Evolutionary conservation across 2,329 filamentous ascomycete species (phyloP).

Genomic region (Aspergillus felis): DNA sequence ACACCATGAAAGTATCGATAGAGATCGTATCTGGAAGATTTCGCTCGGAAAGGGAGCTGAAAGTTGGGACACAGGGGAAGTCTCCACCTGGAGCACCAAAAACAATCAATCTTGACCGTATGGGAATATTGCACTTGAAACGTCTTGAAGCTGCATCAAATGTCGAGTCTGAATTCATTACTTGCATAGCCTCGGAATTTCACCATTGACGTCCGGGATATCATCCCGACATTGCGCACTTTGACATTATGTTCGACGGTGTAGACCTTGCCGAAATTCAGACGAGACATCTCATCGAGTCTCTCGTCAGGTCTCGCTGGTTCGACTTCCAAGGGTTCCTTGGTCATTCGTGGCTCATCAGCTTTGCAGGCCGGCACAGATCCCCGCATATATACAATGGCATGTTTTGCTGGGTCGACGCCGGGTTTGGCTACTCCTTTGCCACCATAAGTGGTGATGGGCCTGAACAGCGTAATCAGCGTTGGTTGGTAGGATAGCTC

Average conservation of each 20-base stretch:
- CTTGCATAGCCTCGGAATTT: constrained; percentile 19
- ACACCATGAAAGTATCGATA: not conserved
- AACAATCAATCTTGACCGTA: not conserved
- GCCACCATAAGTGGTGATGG: constrained; percentile 38
- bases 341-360: constrained; percentile 31
- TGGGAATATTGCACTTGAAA: not conserved
- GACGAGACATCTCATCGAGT: constrained; percentile 32
- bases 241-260: constrained; percentile 43
- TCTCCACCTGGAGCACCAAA: not conserved
- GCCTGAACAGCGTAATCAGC: constrained; percentile 20
- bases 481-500: not conserved
- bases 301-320: constrained; percentile 16
- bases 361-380: constrained; percentile 6
- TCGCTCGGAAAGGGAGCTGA: not conserved
- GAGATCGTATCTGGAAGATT: not conserved
- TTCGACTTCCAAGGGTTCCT: constrained; percentile 34
- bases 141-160: not conserved
- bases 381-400: constrained; percentile 33
- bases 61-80: not conserved
- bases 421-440: constrained; percentile 35
- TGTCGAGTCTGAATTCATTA: constrained; percentile 1
- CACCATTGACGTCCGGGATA: constrained; percentile 25
- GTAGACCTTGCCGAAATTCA: constrained; percentile 41
- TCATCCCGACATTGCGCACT: constrained; percentile 36
- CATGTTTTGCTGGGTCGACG: constrained; percentile 34